Conservation (phyloP, 225 moss, liverwort and hornwort species). For the Polytrichum commune region DNA sequence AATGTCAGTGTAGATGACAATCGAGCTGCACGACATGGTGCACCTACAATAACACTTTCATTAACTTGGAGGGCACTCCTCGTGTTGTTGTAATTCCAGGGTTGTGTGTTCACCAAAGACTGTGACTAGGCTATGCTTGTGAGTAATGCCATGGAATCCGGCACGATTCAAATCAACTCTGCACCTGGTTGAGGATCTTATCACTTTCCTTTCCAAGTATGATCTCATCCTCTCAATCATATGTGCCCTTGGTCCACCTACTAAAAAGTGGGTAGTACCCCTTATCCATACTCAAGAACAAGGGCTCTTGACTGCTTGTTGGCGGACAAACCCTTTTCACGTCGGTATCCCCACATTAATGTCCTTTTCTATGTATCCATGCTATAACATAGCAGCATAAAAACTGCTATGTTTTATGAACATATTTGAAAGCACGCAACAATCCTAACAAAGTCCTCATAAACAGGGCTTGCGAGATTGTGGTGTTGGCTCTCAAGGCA, state of each 20-base stretch:
- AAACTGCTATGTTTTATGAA: too few species aligned
- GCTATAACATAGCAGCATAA: too few species aligned
- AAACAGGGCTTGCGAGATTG: slow-evolving; percentile 56
- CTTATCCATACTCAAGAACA: too few species aligned
- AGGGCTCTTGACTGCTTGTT: too few species aligned
- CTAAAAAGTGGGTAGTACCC: too few species aligned
- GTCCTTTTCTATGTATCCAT: too few species aligned
- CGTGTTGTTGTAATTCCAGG: slow-evolving; percentile 19
- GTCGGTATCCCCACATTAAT: too few species aligned
- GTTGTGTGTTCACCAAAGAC: slow-evolving; percentile 55
- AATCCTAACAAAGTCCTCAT: not conserved
- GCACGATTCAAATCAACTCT: slow-evolving; percentile 55
- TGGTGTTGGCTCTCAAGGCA: slow-evolving; percentile 59
- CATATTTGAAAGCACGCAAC: too few species aligned
- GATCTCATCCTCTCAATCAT: not conserved
- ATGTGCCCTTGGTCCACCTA: too few species aligned
- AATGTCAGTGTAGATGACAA: too few species aligned
- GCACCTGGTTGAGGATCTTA: slow-evolving; percentile 56
- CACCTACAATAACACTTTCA: not conserved
- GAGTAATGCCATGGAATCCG: slow-evolving; percentile 64
- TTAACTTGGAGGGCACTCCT: too few species aligned
- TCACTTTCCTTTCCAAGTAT: slow-evolving; percentile 61
- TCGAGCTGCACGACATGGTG: not conserved
- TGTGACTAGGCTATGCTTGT: slow-evolving; percentile 62
- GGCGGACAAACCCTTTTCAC: too few species aligned